A percentile compares a stretch with the other conserved stretches of the same genome.
These are phyloP conservation scores for Trichoderma guizhouense DNA, from an alignment of 2,329 filamentous ascomycete genomes.

Conservation along the genomic window DNA sequence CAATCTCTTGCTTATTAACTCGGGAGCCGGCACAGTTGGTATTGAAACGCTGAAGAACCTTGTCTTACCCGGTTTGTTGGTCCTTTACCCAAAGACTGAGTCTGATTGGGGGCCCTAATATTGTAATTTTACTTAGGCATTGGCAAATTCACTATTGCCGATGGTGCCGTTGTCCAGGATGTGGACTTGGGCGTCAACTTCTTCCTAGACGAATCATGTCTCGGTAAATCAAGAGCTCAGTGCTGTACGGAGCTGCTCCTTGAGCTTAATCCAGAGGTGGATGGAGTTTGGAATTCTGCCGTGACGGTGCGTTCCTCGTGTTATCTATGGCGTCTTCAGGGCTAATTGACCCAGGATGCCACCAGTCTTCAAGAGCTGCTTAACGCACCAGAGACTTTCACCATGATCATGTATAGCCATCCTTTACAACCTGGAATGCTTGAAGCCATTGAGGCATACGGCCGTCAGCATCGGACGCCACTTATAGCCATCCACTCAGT, in stretches of 20 bases:
- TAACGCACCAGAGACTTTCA: constrained; percentile 42
- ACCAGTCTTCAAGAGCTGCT: constrained; percentile 41
- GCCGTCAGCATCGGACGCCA: constrained; percentile 60
- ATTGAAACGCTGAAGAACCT: constrained; percentile 94
- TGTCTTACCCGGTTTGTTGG: constrained; percentile 70
- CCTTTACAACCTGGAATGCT: constrained; percentile 46
- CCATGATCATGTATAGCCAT: constrained; percentile 53
- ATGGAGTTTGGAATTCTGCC: constrained; percentile 66
- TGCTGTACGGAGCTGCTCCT: constrained; percentile 72
- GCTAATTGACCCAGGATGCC: constrained; percentile 23
- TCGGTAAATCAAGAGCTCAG: constrained; percentile 76
- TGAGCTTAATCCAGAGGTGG: constrained; percentile 90
- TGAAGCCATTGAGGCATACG: constrained; percentile 45
- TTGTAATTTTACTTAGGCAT: constrained; percentile 53
- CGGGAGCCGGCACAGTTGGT: constrained; percentile 79
- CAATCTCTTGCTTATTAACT: constrained; percentile 87
- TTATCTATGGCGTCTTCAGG: constrained; percentile 14
- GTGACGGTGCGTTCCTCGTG: constrained; percentile 28
- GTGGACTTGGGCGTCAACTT: constrained; percentile 93
- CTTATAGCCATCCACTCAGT: constrained; percentile 81
- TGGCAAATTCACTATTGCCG: constrained; percentile 86
- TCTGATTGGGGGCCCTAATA: background rate
- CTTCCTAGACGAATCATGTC: constrained; percentile 76
- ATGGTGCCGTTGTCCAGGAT: constrained; percentile 72
- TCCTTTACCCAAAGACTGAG: background rate